Percentiles rank a stretch among this genome's conserved stretches.
These are phyloP conservation scores for Leonotis leonurus DNA, from an alignment of 257 asterid genomes.

Conservation along the genomic window DNA sequence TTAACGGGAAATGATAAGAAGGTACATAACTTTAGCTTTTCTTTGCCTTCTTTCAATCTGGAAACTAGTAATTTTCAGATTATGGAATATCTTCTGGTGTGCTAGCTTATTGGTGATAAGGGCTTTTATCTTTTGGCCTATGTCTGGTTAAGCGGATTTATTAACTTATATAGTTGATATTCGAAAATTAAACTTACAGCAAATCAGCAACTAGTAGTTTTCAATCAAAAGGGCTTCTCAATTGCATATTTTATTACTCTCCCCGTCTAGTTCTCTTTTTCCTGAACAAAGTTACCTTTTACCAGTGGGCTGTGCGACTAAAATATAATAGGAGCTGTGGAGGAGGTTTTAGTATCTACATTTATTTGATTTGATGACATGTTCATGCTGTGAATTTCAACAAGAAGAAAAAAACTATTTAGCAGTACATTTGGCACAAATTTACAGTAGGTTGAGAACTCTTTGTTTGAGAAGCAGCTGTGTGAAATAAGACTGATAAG, in stretches of 20 bases:
- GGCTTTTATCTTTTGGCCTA: background rate
- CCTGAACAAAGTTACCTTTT: too few species aligned
- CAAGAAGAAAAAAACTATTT: background rate
- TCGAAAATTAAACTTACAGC: background rate
- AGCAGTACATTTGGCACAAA: too few species aligned
- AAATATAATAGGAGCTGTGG: too few species aligned
- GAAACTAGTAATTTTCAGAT: background rate
- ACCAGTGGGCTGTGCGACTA: too few species aligned
- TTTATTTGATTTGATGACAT: background rate
- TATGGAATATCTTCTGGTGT: background rate
- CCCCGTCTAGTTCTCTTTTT: background rate
- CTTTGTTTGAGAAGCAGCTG: too few species aligned
- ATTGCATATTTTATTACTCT: background rate
- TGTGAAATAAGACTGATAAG: too few species aligned
- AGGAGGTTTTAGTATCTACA: background rate
- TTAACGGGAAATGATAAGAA: conserved; percentile 60
- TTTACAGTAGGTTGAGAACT: too few species aligned
- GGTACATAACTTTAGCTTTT: conserved; percentile 31
- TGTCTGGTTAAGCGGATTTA: background rate
- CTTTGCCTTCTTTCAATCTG: background rate
- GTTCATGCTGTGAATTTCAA: background rate
- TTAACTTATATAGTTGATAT: background rate
- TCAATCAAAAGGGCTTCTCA: background rate
- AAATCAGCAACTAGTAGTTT: background rate
- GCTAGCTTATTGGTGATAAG: background rate